Conservation (phyloP, 768 basidiomycete genomes). For the Clavaria fumosa region DNA sequence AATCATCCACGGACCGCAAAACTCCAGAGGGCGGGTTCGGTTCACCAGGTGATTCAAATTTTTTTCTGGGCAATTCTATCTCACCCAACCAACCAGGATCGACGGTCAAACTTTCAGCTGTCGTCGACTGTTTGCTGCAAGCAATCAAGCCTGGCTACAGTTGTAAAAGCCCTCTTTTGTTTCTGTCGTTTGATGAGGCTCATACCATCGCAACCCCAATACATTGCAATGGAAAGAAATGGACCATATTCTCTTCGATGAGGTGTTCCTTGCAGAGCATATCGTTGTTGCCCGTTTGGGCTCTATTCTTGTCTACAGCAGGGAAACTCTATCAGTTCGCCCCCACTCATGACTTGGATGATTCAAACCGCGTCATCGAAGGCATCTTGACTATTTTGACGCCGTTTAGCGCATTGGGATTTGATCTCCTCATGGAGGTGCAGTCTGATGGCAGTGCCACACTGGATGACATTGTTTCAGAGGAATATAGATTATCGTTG, state of each 20-base stretch:
- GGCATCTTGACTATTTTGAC: background rate
- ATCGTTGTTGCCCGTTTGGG: conserved; percentile 2
- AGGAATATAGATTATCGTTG: conserved; percentile 1
- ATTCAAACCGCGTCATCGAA: conserved; percentile 1
- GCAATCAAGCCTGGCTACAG: background rate
- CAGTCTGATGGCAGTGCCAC: background rate
- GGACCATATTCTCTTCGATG: conserved; percentile 3
- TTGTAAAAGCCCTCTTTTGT: background rate
- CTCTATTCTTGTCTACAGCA: conserved; percentile 6
- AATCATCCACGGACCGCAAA: background rate
- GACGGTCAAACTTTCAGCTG: background rate
- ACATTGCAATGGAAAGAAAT: background rate
- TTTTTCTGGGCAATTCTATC: background rate
- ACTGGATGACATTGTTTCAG: background rate
- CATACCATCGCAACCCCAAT: background rate
- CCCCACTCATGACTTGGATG: conserved; percentile 1
- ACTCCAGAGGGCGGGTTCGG: conserved; percentile 1
- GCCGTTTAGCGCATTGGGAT: conserved; percentile 4
- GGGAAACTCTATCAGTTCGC: conserved; percentile 4
- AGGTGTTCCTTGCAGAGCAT: background rate
- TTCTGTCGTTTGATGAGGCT: conserved; percentile 2
- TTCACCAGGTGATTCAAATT: conserved; percentile 1
- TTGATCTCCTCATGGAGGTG: conserved; percentile 1
- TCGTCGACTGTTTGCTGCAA: background rate
- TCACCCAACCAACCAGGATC: background rate